phyloP scores from a whole-genome alignment of 345 rosid genomes.

The Sonneratia caseolaris region DNA sequence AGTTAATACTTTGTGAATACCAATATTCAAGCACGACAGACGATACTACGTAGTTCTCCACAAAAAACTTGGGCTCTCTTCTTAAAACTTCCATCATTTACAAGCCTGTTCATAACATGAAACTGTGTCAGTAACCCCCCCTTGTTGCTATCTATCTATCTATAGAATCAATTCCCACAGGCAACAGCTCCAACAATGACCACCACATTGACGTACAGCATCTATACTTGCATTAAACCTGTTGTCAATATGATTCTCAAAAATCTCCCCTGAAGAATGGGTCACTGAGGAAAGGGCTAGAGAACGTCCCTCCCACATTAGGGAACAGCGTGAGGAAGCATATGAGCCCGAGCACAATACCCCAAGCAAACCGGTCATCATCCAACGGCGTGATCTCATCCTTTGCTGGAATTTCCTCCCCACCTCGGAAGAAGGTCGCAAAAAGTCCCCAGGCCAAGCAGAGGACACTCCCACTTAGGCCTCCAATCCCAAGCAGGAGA shows the following conservation, averaged over 20 bases:
- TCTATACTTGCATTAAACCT: neutral
- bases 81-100: too few relatives aligned
- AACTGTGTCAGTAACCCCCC: too few relatives aligned
- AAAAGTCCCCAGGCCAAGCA: conserved; percentile 89
- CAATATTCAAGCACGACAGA: too few relatives aligned
- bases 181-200: neutral
- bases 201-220: neutral
- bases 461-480: conserved; percentile 80
- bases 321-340: conserved; percentile 93
- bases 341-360: conserved; percentile 65
- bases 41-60: too few relatives aligned
- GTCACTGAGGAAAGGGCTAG: conserved; percentile 55
- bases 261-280: conserved; percentile 73
- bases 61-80: too few relatives aligned
- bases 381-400: conserved; percentile 78
- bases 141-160: too few relatives aligned
- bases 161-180: too few relatives aligned
- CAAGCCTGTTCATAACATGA: too few relatives aligned
- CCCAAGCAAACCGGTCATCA: conserved; percentile 72
- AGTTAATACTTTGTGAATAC: too few relatives aligned
- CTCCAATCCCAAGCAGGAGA: conserved; percentile 60
- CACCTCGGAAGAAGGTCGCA: conserved; percentile 86
- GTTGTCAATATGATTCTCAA: conserved; percentile 6
- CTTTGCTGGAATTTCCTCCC: conserved; percentile 81
- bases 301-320: conserved; percentile 81